Percentiles rank a stretch among this genome's conserved stretches.
Conservation (phyloP, 2,329 filamentous ascomycete genomes). For the Cladosporium sp. region DNA sequence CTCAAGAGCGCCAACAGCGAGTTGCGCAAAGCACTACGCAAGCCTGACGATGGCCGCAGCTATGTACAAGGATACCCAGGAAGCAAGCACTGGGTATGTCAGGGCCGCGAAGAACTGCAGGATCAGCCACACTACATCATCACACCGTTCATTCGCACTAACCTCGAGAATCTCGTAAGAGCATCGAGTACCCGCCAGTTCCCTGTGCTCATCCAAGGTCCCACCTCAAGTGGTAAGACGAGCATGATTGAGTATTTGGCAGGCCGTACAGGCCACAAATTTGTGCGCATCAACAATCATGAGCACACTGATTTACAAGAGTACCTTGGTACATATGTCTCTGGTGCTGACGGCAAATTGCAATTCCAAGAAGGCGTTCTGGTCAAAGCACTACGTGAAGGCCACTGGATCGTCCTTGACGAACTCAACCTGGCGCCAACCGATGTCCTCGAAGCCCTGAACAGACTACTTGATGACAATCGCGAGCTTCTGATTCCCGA, state of each 20-base stretch:
- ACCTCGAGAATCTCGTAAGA: constrained; percentile 88
- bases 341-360: constrained; percentile 76
- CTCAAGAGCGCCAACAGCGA: constrained; percentile 67
- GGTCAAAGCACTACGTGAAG: constrained; percentile 85
- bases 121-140: constrained; percentile 90
- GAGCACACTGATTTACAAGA: constrained; percentile 98
- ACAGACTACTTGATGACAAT: constrained; percentile 93
- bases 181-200: constrained; percentile 89
- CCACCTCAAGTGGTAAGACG: constrained; percentile 95
- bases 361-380: constrained; percentile 90
- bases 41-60: constrained; percentile 68
- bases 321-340: constrained; percentile 92
- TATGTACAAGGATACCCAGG: constrained; percentile 61
- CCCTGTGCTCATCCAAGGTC: constrained; percentile 91
- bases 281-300: constrained; percentile 98
- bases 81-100: constrained; percentile 65
- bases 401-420: constrained; percentile 97
- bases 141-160: constrained; percentile 89
- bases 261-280: constrained; percentile 94
- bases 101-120: constrained; percentile 63
- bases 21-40: constrained; percentile 71
- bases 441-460: constrained; percentile 92
- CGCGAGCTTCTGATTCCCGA: constrained; percentile 92
- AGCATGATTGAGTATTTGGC: constrained; percentile 99
- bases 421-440: constrained; percentile 96